These are phyloP conservation scores for Aspergillus carlsbadensis DNA, from an alignment of 495 filamentous ascomycete genomes.

Conservation along the genomic window DNA sequence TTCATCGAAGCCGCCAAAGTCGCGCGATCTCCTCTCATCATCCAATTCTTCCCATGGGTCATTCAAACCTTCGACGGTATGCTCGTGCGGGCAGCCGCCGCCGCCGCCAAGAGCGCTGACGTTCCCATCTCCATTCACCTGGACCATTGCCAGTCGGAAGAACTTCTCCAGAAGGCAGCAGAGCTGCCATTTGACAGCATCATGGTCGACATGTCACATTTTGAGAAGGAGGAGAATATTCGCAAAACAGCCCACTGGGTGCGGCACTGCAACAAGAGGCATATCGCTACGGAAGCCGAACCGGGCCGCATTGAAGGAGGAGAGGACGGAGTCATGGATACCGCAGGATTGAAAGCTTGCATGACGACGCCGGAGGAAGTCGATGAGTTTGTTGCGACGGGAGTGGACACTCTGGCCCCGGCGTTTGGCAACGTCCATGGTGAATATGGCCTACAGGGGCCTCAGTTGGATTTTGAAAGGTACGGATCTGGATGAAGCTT, in stretches of 20 bases:
- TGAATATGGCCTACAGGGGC: slow-evolving; percentile 64
- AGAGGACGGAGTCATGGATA: slow-evolving; percentile 74
- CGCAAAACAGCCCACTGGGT: slow-evolving; percentile 62
- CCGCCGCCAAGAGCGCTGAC: slow-evolving; percentile 52
- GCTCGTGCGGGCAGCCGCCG: slow-evolving; percentile 55
- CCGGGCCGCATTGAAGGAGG: slow-evolving; percentile 75
- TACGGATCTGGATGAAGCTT: neutral
- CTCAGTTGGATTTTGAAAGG: slow-evolving; percentile 64
- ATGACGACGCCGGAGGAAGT: slow-evolving; percentile 70
- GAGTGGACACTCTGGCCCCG: slow-evolving; percentile 72
- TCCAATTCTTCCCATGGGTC: slow-evolving; percentile 80
- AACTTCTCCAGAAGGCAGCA: slow-evolving; percentile 58
- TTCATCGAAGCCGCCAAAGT: slow-evolving; percentile 67
- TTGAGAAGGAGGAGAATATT: slow-evolving; percentile 73
- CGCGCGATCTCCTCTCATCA: slow-evolving; percentile 65
- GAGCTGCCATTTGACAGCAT: slow-evolving; percentile 67
- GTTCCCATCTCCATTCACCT: slow-evolving; percentile 68
- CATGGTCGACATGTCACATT: slow-evolving; percentile 74
- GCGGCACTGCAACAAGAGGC: slow-evolving; percentile 62
- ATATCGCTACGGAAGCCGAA: slow-evolving; percentile 71
- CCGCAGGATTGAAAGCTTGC: slow-evolving; percentile 62
- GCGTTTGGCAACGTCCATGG: slow-evolving; percentile 80
- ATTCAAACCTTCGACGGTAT: slow-evolving; percentile 59
- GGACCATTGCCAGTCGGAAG: slow-evolving; percentile 65
- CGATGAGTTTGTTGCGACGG: slow-evolving; percentile 65